These are phyloP conservation scores for Anisodus tanguticus DNA, from an alignment of 257 asterid genomes.

Conservation along the genomic window DNA sequence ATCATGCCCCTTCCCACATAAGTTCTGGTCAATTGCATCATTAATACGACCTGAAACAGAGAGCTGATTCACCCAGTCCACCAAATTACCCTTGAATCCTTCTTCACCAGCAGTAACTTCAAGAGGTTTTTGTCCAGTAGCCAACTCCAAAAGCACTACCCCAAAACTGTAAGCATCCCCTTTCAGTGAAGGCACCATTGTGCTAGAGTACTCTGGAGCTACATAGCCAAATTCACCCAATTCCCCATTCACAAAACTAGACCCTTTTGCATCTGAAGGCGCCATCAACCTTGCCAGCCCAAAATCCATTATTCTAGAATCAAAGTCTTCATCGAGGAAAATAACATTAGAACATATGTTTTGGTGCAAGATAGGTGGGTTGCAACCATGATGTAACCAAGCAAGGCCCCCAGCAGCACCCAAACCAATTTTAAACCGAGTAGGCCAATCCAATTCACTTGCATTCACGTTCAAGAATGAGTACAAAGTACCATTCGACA, in stretches of 20 bases:
- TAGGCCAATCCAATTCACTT: conserved; percentile 69
- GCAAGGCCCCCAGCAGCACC: conserved; percentile 94
- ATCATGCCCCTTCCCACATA: conserved; percentile 72
- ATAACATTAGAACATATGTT: conserved; percentile 73
- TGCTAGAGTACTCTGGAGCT: conserved; percentile 64
- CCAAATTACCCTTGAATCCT: conserved; percentile 68
- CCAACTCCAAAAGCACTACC: conserved; percentile 74
- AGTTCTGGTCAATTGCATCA: conserved; percentile 63
- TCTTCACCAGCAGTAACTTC: conserved; percentile 61
- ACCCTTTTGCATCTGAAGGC: conserved; percentile 51
- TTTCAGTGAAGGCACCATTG: conserved; percentile 64
- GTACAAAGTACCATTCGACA: conserved; percentile 78
- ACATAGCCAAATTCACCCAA: conserved; percentile 68
- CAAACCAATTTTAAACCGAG: conserved; percentile 77
- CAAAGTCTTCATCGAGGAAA: conserved; percentile 90
- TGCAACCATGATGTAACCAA: conserved; percentile 96
- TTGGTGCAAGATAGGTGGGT: conserved; percentile 86
- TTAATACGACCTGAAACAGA: conserved; percentile 61
- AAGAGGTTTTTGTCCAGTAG: conserved; percentile 79
- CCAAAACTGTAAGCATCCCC: conserved; percentile 74
- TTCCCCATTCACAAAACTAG: conserved; percentile 55
- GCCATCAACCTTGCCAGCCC: conserved; percentile 70
- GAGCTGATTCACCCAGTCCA: conserved; percentile 81
- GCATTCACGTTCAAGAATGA: conserved; percentile 56
- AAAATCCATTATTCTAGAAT: conserved; percentile 86